phyloP scores from a whole-genome alignment of 2,329 filamentous ascomycete genomes.

The Furcasterigmium sp. region DNA sequence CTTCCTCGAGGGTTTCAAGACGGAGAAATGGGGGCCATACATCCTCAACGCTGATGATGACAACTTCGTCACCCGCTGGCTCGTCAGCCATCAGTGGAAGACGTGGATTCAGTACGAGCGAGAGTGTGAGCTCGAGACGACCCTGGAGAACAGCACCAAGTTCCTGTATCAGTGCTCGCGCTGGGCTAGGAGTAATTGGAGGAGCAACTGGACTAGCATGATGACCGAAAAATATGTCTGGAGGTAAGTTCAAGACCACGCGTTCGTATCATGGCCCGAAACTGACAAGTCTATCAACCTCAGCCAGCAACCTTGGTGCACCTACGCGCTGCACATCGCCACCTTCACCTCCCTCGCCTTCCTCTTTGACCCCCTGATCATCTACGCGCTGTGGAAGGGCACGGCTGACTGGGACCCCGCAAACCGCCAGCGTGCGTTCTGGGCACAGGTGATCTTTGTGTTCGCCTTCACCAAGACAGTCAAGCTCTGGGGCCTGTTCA shows the following conservation, averaged over 20 bases:
- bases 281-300: slow-evolving; percentile 12
- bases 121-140: slow-evolving; percentile 89
- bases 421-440: slow-evolving; percentile 50
- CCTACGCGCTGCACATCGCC: slow-evolving; percentile 87
- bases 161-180: slow-evolving; percentile 91
- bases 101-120: slow-evolving; percentile 92
- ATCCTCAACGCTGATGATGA: slow-evolving; percentile 95
- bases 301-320: slow-evolving; percentile 89
- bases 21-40: slow-evolving; percentile 83
- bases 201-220: slow-evolving; percentile 90
- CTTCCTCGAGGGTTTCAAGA: slow-evolving; percentile 85
- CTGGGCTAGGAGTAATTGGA: slow-evolving; percentile 97
- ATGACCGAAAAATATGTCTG: slow-evolving; percentile 79
- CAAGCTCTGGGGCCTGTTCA: slow-evolving; percentile 83
- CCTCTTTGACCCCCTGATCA: slow-evolving; percentile 67
- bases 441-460: slow-evolving; percentile 67
- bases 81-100: slow-evolving; percentile 87
- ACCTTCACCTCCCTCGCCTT: slow-evolving; percentile 89
- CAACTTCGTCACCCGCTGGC: slow-evolving; percentile 96
- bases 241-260: slow-evolving; percentile 59
- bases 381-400: slow-evolving; percentile 64
- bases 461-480: slow-evolving; percentile 81
- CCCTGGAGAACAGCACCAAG: slow-evolving; percentile 80
- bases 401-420: slow-evolving; percentile 55
- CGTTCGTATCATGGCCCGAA: not conserved